phyloP scores from a whole-genome alignment of 2,329 filamentous ascomycete species.

The Rhinocladiella similis region DNA sequence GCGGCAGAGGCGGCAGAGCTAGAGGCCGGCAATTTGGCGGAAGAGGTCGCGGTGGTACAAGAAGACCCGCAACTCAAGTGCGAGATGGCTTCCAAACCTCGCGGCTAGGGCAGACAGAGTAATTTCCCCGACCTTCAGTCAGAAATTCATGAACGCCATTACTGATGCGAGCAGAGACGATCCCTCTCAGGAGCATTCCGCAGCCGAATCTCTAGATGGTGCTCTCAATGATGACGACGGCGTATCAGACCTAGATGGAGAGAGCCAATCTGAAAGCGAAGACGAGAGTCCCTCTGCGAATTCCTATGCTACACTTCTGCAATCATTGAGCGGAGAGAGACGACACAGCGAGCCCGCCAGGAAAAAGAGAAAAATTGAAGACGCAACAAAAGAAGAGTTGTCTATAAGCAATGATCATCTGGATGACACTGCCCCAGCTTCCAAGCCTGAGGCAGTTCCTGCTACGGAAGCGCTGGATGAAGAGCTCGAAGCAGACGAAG shows the following conservation, averaged over 20 bases:
- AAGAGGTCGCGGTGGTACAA: slow-evolving; percentile 34
- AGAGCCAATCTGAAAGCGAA: slow-evolving; percentile 15
- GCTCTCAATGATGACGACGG: background rate
- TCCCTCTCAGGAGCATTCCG: background rate
- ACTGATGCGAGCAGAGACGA: slow-evolving; percentile 20
- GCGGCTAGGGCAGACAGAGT: slow-evolving; percentile 41
- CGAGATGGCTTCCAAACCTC: slow-evolving; percentile 39
- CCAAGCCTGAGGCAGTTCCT: too few species aligned
- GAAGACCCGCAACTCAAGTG: slow-evolving; percentile 26
- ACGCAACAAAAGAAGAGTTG: too few species aligned
- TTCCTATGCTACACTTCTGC: slow-evolving; percentile 59
- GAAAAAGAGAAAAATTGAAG: slow-evolving; percentile 54
- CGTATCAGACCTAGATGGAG: background rate
- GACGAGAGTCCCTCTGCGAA: slow-evolving; percentile 16
- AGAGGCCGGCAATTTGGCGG: slow-evolving; percentile 33
- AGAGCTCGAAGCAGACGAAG: slow-evolving; percentile 31
- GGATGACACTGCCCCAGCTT: too few species aligned
- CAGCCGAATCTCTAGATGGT: slow-evolving; percentile 1
- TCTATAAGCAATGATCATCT: too few species aligned
- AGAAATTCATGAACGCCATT: background rate
- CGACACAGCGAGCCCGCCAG: slow-evolving; percentile 46
- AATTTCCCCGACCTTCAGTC: slow-evolving; percentile 20
- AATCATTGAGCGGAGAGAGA: slow-evolving; percentile 50
- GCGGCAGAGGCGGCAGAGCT: slow-evolving; percentile 33
- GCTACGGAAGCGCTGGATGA: slow-evolving; percentile 24